A percentile compares a stretch with the other conserved stretches of the same genome.
Evolutionary conservation across 495 filamentous ascomycete species (phyloP).

Genomic region (Halenospora varia): DNA sequence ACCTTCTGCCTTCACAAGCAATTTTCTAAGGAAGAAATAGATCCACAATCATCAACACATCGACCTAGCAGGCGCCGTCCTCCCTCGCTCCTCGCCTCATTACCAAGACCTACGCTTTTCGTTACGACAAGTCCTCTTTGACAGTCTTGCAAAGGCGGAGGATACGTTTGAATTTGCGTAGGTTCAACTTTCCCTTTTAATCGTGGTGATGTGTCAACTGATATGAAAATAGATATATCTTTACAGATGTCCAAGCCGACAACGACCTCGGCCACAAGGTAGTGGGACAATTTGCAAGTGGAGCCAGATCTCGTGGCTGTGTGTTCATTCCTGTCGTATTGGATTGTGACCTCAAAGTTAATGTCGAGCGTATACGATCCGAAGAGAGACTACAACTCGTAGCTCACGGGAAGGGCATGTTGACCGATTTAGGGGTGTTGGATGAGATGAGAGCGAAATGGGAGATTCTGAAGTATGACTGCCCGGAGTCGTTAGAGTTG

Average conservation of each 20-base stretch:
- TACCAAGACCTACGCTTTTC: neutral
- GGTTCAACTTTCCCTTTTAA: neutral
- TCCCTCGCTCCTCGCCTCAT: neutral
- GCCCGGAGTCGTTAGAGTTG: neutral
- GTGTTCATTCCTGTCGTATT: neutral
- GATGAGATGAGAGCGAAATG: neutral
- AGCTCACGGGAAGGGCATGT: neutral
- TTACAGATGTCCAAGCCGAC: neutral
- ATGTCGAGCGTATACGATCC: neutral
- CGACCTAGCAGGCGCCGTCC: slow-evolving; percentile 2
- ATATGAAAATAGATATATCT: neutral
- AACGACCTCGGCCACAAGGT: neutral
- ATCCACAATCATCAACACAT: slow-evolving; percentile 1
- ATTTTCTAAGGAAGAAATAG: neutral
- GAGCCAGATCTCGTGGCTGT: neutral
- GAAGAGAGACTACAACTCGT: neutral
- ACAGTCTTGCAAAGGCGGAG: neutral
- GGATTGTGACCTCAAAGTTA: neutral
- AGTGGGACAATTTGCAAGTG: neutral
- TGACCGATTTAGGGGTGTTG: neutral
- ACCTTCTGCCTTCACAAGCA: neutral
- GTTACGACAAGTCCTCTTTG: neutral
- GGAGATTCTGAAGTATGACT: neutral
- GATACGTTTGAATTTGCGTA: neutral
- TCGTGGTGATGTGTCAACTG: neutral